Base-by-base conservation (phyloP, 1,284 basidiomycete species). In the Cystobasidiaceae sp. region DNA sequence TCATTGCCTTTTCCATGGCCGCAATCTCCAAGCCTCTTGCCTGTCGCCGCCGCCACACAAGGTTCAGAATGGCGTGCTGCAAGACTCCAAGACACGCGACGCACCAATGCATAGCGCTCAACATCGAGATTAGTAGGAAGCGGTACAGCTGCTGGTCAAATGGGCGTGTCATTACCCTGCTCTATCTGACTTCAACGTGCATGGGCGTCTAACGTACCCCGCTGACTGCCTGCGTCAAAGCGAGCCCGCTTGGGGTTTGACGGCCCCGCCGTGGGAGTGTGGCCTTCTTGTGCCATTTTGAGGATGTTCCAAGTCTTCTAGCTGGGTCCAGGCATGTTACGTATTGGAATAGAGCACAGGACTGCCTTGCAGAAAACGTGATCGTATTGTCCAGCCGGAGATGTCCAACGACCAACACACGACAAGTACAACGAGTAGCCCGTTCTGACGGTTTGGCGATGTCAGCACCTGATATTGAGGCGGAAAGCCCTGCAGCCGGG, bases 1-100 rank as follows among this genome's bases (percentile, higher is more conserved):
- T 85, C 81, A 94, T 93, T 0, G 90, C 86, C 25, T 81, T 82
- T 69, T 92, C 85, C 85, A 96, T 90, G 0, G 91, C 88, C 49
- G 83, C 79, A 61, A 96, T 91, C 78, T 97, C 92, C 72, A 90
- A 89, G 3, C 85, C 82, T 67, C 93, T 82, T 21, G 89, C 84
- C 90, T 93, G 68, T 5, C 15, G 4, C 23, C 9, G 9, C 9
- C 21, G 2, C 33, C n/a, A 1, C 1, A 23, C 49, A 1, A 39
- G 34, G n/a, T n/a, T n/a, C n/a, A n/a, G n/a, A n/a, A n/a, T n/a
- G n/a, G n/a, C n/a, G n/a, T n/a, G n/a, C n/a, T n/a, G n/a, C n/a
- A n/a, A n/a, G n/a, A n/a, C n/a, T n/a, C n/a, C n/a, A 94, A 76
- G 37, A n/a, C 11, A 9, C 11, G 11, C 79, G 11, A 39, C 11